A percentile compares a stretch with the other conserved stretches of the same genome.
Evolutionary conservation across 1,284 basidiomycete species (phyloP).

Genomic region (Termitomyces sp.): DNA sequence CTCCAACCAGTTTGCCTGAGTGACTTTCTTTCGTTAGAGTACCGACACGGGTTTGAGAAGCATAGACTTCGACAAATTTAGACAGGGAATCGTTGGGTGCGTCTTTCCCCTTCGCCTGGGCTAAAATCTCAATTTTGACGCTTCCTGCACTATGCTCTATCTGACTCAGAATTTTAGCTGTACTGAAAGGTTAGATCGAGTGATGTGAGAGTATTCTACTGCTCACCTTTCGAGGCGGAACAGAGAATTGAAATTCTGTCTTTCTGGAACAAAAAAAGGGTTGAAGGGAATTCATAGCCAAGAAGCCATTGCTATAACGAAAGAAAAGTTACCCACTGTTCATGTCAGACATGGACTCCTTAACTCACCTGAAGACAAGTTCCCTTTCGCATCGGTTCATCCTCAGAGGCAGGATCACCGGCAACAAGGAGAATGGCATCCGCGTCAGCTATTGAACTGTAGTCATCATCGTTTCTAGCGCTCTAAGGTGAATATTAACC

Average conservation of each 20-base stretch:
- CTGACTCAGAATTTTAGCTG: slow-evolving; percentile 74
- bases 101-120: slow-evolving; percentile 73
- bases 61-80: slow-evolving; percentile 55
- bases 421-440: slow-evolving; percentile 75
- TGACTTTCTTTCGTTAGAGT: slow-evolving; percentile 74
- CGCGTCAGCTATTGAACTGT: slow-evolving; percentile 56
- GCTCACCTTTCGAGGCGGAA: slow-evolving; percentile 82
- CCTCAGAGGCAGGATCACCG: slow-evolving; percentile 81
- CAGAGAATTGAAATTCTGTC: slow-evolving; percentile 78
- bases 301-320: slow-evolving; percentile 76
- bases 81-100: slow-evolving; percentile 62
- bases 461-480: slow-evolving; percentile 66
- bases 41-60: slow-evolving; percentile 57
- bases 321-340: slow-evolving; percentile 1
- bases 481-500: slow-evolving; percentile 33
- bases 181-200: slow-evolving; percentile 11
- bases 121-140: slow-evolving; percentile 62
- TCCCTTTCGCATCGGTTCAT: slow-evolving; percentile 83
- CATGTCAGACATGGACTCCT: background rate
- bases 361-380: slow-evolving; percentile 79
- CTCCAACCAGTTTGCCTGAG: slow-evolving; percentile 73
- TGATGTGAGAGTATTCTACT: slow-evolving; percentile 1
- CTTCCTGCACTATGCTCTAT: slow-evolving; percentile 49
- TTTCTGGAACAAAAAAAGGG: slow-evolving; percentile 80
- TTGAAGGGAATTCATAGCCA: slow-evolving; percentile 96